Evolutionary conservation across 495 filamentous ascomycete genomes (phyloP).

Genomic region (Xylaria castorea): DNA sequence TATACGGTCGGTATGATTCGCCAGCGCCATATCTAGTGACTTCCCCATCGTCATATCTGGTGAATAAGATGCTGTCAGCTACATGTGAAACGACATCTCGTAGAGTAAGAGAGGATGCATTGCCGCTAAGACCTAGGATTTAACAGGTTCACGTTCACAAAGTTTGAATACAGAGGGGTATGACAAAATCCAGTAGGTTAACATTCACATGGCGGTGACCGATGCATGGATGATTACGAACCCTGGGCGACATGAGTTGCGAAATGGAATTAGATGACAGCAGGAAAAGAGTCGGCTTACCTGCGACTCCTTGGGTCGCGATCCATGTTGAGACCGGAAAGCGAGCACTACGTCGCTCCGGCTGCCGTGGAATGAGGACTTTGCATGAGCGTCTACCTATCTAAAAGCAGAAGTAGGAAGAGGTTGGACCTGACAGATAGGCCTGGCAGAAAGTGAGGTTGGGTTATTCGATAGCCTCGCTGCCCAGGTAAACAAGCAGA

Average conservation of each 20-base stretch:
- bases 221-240: constrained; percentile 7
- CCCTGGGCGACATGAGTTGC: not conserved
- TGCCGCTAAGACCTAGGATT: not conserved
- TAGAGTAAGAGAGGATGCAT: not conserved
- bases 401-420: not conserved
- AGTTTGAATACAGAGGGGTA: not conserved
- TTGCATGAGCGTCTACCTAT: not conserved
- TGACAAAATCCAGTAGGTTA: not conserved
- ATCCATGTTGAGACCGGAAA: constrained; percentile 31
- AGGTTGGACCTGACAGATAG: not conserved
- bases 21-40: constrained; percentile 63
- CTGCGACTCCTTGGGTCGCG: constrained; percentile 46
- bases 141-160: not conserved
- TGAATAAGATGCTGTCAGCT: not conserved
- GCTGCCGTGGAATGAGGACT: not conserved
- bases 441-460: not conserved
- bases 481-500: not conserved
- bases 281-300: constrained; percentile 34
- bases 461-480: constrained; percentile 4
- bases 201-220: not conserved
- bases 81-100: not conserved
- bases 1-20: constrained; percentile 61
- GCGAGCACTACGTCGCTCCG: constrained; percentile 2
- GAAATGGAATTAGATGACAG: not conserved
- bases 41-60: constrained; percentile 61